These are phyloP conservation scores for Colletotrichum eleusines DNA, from an alignment of 2,329 filamentous ascomycete species.

Conservation along the genomic window DNA sequence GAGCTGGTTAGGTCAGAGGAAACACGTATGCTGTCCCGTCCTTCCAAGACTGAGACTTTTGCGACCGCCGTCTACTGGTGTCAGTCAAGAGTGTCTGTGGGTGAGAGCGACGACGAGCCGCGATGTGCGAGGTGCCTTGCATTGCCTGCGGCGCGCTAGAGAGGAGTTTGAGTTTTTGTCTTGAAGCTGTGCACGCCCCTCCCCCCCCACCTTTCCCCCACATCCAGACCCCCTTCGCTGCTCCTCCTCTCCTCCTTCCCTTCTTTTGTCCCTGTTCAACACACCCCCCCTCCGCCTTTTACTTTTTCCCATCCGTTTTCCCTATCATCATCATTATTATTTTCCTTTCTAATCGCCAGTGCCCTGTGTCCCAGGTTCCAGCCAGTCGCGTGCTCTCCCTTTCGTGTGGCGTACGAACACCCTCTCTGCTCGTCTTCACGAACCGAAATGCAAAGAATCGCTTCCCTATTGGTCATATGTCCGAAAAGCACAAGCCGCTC, in stretches of 20 bases:
- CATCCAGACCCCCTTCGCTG: background rate
- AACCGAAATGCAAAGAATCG: background rate
- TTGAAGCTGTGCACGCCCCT: constrained; percentile 22
- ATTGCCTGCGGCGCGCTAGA: constrained; percentile 33
- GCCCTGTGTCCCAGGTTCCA: constrained; percentile 33
- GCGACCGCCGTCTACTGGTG: background rate
- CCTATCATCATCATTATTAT: constrained; percentile 1
- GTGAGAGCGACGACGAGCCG: constrained; percentile 9
- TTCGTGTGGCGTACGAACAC: constrained; percentile 24
- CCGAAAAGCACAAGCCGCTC: constrained; percentile 25
- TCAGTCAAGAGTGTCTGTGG: constrained; percentile 2
- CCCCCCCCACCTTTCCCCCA: constrained; percentile 1
- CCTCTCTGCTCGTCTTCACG: background rate
- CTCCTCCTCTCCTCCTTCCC: constrained; percentile 15
- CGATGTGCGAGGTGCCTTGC: constrained; percentile 33
- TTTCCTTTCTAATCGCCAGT: constrained; percentile 10
- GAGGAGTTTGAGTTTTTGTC: constrained; percentile 41
- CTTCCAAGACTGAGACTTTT: background rate
- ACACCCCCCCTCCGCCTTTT: constrained; percentile 6
- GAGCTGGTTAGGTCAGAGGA: background rate
- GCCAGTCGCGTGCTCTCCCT: constrained; percentile 35
- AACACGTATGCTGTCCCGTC: background rate
- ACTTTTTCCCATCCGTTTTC: constrained; percentile 4
- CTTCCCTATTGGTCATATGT: constrained; percentile 12
- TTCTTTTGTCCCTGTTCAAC: background rate